Conservation (phyloP, 441 rosid genomes). For the Euphorbia schlechtendalii region DNA sequence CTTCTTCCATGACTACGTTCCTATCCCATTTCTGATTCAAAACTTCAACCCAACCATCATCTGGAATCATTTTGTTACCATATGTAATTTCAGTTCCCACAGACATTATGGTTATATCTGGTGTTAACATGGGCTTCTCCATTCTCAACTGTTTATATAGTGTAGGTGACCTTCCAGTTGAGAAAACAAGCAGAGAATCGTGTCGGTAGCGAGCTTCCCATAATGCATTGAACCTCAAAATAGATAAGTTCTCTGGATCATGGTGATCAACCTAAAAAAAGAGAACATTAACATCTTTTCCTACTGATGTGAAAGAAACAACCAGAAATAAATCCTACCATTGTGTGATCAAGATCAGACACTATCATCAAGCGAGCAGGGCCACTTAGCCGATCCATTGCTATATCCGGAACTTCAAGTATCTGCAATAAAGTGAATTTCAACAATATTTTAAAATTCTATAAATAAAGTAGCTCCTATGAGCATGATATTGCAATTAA, state of each 20-base stretch:
- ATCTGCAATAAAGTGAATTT: conserved; percentile 12
- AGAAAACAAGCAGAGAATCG: conserved; percentile 86
- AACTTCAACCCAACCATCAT: conserved; percentile 73
- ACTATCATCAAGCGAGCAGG: conserved; percentile 78
- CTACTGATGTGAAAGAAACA: conserved; percentile 3
- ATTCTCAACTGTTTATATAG: conserved; percentile 71
- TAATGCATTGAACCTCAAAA: conserved; percentile 80
- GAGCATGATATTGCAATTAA: background rate
- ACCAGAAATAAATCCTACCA: conserved; percentile 39
- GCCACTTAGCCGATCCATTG: conserved; percentile 56
- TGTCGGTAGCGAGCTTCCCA: conserved; percentile 81
- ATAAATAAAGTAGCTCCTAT: background rate
- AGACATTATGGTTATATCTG: conserved; percentile 85
- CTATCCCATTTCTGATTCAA: conserved; percentile 76
- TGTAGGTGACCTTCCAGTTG: conserved; percentile 87
- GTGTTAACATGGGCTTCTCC: conserved; percentile 86
- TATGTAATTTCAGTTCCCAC: conserved; percentile 93
- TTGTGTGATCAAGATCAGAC: conserved; percentile 90
- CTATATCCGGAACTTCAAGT: conserved; percentile 3
- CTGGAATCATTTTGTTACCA: conserved; percentile 70
- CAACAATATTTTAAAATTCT: background rate
- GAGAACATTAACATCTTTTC: conserved; percentile 17
- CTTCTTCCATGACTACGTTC: conserved; percentile 54
- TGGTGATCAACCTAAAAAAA: conserved; percentile 81
- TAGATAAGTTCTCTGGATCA: conserved; percentile 73